These are phyloP conservation scores for Acacia crassicarpa DNA, from an alignment of 306 rosid genomes.

Conservation along the genomic window DNA sequence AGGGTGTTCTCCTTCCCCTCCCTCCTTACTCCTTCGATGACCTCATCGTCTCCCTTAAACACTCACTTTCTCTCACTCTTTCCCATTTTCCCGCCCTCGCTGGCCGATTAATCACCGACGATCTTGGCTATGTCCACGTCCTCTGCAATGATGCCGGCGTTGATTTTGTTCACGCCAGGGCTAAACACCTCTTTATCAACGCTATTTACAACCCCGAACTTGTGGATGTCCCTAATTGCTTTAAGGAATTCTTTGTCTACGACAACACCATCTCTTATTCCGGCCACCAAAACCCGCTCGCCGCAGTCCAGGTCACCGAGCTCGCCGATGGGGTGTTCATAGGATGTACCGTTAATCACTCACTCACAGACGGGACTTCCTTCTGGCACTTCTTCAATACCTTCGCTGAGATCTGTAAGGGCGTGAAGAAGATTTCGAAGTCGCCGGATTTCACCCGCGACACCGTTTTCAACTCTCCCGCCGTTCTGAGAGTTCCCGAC, in stretches of 20 bases:
- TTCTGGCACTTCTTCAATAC: constrained; percentile 96
- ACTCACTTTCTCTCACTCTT: constrained; percentile 59
- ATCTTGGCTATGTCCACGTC: constrained; percentile 54
- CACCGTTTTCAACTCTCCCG: constrained; percentile 60
- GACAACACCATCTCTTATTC: constrained; percentile 62
- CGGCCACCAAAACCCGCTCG: constrained; percentile 68
- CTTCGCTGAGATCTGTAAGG: constrained; percentile 61
- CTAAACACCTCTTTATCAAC: constrained; percentile 50
- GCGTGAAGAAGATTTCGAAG: constrained; percentile 45
- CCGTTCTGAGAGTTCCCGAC: constrained; percentile 53
- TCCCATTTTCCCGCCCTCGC: constrained; percentile 82
- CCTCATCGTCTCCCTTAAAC: constrained; percentile 50
- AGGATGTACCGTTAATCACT: constrained; percentile 70
- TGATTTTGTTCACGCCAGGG: constrained; percentile 67
- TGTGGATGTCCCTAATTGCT: constrained; percentile 56
- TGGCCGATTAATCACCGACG: constrained; percentile 64
- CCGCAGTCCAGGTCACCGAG: constrained; percentile 78
- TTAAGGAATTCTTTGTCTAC: constrained; percentile 69
- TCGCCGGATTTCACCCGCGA: constrained; percentile 58
- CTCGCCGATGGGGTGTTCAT: constrained; percentile 74
- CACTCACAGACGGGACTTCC: constrained; percentile 79
- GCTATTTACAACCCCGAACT: constrained; percentile 28
- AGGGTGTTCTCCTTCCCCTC: constrained; percentile 60
- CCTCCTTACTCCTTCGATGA: constrained; percentile 60
- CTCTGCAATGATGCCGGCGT: constrained; percentile 74